phyloP scores from a whole-genome alignment of 805 yeast species.

The Candida hispaniensis region DNA sequence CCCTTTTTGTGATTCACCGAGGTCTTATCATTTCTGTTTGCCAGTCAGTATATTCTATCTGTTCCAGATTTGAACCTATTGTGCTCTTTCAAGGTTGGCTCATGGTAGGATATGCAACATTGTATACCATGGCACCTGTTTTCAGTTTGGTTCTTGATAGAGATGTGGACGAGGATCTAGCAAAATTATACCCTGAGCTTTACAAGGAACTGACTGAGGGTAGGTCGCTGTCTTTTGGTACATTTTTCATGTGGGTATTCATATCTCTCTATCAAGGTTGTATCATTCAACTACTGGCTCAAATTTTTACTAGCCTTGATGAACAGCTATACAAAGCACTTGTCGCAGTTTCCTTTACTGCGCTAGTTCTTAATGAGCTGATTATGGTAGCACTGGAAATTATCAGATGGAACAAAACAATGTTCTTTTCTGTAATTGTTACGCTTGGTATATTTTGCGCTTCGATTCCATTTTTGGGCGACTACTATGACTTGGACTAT shows the following conservation, averaged over 20 bases:
- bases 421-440: constrained; percentile 61
- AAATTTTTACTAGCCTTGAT: constrained; percentile 56
- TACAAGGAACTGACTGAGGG: constrained; percentile 89
- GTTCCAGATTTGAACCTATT: constrained; percentile 82
- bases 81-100: constrained; percentile 94
- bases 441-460: constrained; percentile 59
- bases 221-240: constrained; percentile 69
- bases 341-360: constrained; percentile 82
- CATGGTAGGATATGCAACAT: constrained; percentile 97
- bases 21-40: constrained; percentile 90
- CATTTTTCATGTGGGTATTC: constrained; percentile 84
- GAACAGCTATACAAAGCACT: constrained; percentile 46
- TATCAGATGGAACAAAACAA: constrained; percentile 76
- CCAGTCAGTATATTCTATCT: constrained; percentile 84
- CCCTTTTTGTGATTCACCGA: constrained; percentile 94
- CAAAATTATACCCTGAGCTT: constrained; percentile 85
- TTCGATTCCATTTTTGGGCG: constrained; percentile 73
- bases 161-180: constrained; percentile 82
- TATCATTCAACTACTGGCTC: constrained; percentile 74
- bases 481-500: constrained; percentile 71
- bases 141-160: constrained; percentile 83
- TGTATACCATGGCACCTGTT: constrained; percentile 97
- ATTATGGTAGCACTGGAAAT: constrained; percentile 89
- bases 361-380: constrained; percentile 72
- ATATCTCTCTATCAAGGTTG: constrained; percentile 87